Evolutionary conservation across 2,329 filamentous ascomycete genomes (phyloP).

Genomic region (Talaromyces sp.): DNA sequence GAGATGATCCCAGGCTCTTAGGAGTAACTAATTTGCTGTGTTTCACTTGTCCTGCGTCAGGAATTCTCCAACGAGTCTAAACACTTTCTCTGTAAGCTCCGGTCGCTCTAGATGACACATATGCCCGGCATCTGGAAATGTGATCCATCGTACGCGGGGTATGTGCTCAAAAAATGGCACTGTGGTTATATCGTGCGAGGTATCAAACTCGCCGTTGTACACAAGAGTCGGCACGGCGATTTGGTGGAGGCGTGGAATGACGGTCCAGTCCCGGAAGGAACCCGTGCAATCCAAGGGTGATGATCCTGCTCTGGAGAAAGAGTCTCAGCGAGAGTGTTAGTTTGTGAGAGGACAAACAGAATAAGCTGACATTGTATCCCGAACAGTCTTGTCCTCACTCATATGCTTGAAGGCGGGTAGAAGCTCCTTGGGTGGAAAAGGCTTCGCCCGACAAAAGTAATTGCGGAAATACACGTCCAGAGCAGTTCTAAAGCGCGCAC

Average conservation of each 20-base stretch:
- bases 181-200: neutral
- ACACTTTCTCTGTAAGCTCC: neutral
- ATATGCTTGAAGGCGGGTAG: conserved; percentile 1
- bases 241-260: neutral
- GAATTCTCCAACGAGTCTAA: neutral
- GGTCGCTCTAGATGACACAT: conserved; percentile 1
- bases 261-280: neutral
- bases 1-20: no score
- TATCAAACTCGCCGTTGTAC: conserved; percentile 1
- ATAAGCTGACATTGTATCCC: neutral
- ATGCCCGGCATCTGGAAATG: neutral
- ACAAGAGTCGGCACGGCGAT: neutral
- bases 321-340: neutral
- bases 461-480: neutral
- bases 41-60: no score
- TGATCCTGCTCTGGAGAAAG: neutral
- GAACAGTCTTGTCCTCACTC: neutral
- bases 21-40: no score
- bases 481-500: neutral
- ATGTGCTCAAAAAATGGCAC: conserved; percentile 1
- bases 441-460: neutral
- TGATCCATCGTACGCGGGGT: neutral
- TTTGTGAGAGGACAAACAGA: neutral
- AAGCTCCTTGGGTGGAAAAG: neutral
- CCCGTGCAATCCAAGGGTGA: neutral